phyloP scores from a whole-genome alignment of 345 rosid species.

The Melaleuca alternifolia region DNA sequence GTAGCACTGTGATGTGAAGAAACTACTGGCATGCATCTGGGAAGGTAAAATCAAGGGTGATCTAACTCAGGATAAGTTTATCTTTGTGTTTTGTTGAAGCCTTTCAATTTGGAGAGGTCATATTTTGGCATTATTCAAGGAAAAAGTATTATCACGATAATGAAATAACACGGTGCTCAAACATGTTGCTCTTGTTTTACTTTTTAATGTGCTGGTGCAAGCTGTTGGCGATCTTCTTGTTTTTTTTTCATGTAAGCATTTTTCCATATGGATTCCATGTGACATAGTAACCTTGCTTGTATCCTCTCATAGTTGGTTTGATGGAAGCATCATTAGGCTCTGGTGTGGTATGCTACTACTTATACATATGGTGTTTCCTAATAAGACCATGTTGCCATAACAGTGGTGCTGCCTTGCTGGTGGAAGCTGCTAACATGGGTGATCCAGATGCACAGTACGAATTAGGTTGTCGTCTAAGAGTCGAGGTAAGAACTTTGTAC shows the following conservation, averaged over 20 bases:
- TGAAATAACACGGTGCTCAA: background rate
- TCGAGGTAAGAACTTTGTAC: constrained; percentile 42
- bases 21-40: background rate
- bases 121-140: background rate
- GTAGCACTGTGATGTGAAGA: background rate
- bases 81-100: background rate
- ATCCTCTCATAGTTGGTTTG: background rate
- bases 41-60: background rate
- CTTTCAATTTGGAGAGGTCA: background rate
- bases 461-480: constrained; percentile 74
- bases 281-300: background rate
- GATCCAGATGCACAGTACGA: constrained; percentile 84
- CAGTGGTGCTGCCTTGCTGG: constrained; percentile 90
- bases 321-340: background rate
- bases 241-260: background rate
- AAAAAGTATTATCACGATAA: background rate
- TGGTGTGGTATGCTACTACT: background rate
- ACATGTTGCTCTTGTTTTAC: background rate
- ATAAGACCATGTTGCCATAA: background rate
- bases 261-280: background rate
- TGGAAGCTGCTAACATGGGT: constrained; percentile 95
- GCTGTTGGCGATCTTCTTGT: background rate
- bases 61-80: background rate
- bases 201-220: background rate
- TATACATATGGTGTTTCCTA: background rate